Conservation (phyloP, 2,329 filamentous ascomycete genomes). For the Drechslerella stenobrocha region DNA sequence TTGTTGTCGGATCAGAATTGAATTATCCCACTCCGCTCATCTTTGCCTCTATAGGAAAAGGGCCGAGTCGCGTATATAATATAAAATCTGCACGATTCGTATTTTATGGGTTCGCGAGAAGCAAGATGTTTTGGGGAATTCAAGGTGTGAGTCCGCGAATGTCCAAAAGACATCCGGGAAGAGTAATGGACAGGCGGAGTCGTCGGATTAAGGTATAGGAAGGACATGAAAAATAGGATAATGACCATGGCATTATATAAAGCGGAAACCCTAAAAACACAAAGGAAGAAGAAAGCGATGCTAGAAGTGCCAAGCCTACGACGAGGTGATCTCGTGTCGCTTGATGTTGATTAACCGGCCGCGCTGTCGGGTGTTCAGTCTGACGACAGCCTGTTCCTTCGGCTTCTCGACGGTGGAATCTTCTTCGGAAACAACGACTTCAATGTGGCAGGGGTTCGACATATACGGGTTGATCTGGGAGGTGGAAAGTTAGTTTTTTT, state of each 20-base stretch:
- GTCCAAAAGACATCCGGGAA: conserved; percentile 12
- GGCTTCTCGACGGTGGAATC: conserved; percentile 95
- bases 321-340: conserved; percentile 63
- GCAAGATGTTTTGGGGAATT: conserved; percentile 2
- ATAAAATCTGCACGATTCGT: conserved; percentile 4
- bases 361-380: conserved; percentile 89
- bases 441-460: conserved; percentile 99
- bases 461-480: conserved; percentile 99
- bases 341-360: conserved; percentile 63
- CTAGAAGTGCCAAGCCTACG: conserved; percentile 55
- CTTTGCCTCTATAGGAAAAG: not conserved
- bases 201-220: conserved; percentile 40
- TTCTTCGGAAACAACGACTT: conserved; percentile 97
- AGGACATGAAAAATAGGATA: conserved; percentile 17
- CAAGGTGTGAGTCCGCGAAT: conserved; percentile 25
- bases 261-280: conserved; percentile 43
- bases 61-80: not conserved
- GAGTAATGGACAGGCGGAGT: conserved; percentile 13
- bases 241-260: conserved; percentile 49
- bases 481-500: not conserved
- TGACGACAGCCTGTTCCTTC: conserved; percentile 60
- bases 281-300: conserved; percentile 21
- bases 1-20: no score
- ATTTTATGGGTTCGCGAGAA: not conserved
- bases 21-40: not conserved